A percentile compares a stretch with the other conserved stretches of the same genome.
These are phyloP conservation scores for Carnegiea gigantea DNA, from an alignment of 179 eudicot species.

Conservation along the genomic window DNA sequence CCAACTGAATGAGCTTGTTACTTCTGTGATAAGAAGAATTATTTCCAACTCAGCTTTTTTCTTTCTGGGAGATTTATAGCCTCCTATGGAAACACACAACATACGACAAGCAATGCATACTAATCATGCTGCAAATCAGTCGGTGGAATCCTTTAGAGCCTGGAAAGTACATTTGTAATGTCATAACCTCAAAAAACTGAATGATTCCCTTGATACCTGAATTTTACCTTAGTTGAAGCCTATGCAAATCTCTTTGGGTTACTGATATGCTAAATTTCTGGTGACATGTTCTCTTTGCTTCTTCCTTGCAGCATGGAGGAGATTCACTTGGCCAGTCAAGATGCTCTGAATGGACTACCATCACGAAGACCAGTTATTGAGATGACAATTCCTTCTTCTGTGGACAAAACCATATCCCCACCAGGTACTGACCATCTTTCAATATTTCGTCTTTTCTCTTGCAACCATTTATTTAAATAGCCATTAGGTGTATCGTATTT, in stretches of 20 bases:
- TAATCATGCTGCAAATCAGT: constrained; percentile 6
- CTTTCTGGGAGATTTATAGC: neutral
- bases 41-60: neutral
- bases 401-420: constrained; percentile 90
- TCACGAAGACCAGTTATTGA: constrained; percentile 89
- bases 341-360: constrained; percentile 71
- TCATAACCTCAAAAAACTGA: neutral
- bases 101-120: neutral
- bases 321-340: constrained; percentile 75
- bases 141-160: neutral
- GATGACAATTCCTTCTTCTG: constrained; percentile 91
- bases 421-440: constrained; percentile 47
- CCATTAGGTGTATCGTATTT: neutral
- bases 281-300: constrained; percentile 5
- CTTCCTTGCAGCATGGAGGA: constrained; percentile 69
- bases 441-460: neutral
- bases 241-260: neutral
- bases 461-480: neutral
- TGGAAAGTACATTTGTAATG: neutral
- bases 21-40: neutral
- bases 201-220: neutral
- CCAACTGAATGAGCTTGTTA: neutral
- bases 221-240: neutral
- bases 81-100: neutral
- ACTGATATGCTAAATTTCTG: neutral